Conservation (phyloP, 1,284 basidiomycete species). For the Apiotrichum domesticum region DNA sequence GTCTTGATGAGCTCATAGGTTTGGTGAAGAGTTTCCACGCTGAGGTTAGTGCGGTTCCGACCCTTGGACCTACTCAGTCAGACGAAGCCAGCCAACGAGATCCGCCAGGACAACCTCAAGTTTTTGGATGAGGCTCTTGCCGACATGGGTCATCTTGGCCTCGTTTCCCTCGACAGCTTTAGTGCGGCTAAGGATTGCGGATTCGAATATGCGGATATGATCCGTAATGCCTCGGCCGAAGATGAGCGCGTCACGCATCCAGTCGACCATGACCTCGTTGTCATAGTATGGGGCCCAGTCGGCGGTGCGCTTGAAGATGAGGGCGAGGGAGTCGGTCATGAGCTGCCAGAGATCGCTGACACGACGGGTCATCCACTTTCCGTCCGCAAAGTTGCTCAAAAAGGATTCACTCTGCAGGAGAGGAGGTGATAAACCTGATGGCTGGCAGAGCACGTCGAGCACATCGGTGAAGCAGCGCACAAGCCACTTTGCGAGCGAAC, state of each 20-base stretch:
- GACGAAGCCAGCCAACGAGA: constrained; percentile 74
- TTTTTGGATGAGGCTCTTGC: constrained; percentile 66
- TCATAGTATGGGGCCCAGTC: constrained; percentile 74
- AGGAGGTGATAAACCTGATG: constrained; percentile 48
- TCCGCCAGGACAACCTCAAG: constrained; percentile 72
- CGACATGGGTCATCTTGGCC: constrained; percentile 47
- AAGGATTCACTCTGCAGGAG: constrained; percentile 49
- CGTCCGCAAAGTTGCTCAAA: constrained; percentile 30
- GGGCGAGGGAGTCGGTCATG: constrained; percentile 71
- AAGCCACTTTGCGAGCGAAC: constrained; percentile 73
- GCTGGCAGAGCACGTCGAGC: constrained; percentile 74
- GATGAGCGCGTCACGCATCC: constrained; percentile 95
- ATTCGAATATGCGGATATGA: constrained; percentile 71
- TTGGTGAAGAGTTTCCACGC: constrained; percentile 75
- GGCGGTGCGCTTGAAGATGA: constrained; percentile 77
- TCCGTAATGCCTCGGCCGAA: constrained; percentile 78
- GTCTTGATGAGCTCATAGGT: constrained; percentile 73
- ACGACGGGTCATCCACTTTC: constrained; percentile 48
- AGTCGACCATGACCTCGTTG: constrained; percentile 75
- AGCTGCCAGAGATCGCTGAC: constrained; percentile 72
- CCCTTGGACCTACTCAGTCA: constrained; percentile 59
- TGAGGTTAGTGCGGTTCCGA: constrained; percentile 7
- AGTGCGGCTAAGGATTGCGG: constrained; percentile 52
- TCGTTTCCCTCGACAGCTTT: constrained; percentile 34
- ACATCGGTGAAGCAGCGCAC: constrained; percentile 87